Conservation (phyloP, 1,284 basidiomycete species). For the Cutaneotrichosporon curvatum region DNA sequence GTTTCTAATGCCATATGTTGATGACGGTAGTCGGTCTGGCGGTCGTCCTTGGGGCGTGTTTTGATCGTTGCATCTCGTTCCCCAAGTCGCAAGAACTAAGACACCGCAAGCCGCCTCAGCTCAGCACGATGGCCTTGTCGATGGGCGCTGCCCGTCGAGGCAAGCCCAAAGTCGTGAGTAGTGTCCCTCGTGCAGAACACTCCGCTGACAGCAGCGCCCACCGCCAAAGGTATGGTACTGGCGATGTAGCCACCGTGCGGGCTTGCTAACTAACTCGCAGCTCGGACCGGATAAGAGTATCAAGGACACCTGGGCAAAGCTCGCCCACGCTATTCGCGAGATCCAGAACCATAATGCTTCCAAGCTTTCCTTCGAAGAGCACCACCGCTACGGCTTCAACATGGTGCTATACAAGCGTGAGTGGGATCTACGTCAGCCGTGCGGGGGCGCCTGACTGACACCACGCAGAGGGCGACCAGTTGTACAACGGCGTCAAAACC, state of each 20-base stretch:
- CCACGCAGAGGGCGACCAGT: constrained; percentile 58
- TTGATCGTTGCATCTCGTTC: background rate
- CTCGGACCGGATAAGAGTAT: constrained; percentile 39
- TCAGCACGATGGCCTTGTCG: constrained; percentile 25
- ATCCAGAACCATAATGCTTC: constrained; percentile 93
- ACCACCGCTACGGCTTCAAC: constrained; percentile 89
- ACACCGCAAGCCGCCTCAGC: background rate
- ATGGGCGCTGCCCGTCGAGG: constrained; percentile 34
- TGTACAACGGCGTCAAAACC: constrained; percentile 78
- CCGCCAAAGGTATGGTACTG: constrained; percentile 32
- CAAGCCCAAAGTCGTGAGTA: constrained; percentile 41
- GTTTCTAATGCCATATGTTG: too few relatives aligned
- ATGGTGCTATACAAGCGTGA: constrained; percentile 74
- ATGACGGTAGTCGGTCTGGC: too few relatives aligned
- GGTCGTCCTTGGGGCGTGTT: too few relatives aligned
- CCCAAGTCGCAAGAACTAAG: background rate
- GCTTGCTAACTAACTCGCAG: constrained; percentile 16
- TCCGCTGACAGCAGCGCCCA: constrained; percentile 29
- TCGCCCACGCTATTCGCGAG: constrained; percentile 69
- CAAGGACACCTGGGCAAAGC: constrained; percentile 44
- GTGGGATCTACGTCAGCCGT: constrained; percentile 8
- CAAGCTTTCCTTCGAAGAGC: constrained; percentile 92
- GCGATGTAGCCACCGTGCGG: too few relatives aligned
- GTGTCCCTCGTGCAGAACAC: background rate
- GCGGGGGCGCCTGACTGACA: background rate